Base-by-base conservation (phyloP, 2,329 filamentous ascomycete species). In the Ophiostoma populinum region DNA sequence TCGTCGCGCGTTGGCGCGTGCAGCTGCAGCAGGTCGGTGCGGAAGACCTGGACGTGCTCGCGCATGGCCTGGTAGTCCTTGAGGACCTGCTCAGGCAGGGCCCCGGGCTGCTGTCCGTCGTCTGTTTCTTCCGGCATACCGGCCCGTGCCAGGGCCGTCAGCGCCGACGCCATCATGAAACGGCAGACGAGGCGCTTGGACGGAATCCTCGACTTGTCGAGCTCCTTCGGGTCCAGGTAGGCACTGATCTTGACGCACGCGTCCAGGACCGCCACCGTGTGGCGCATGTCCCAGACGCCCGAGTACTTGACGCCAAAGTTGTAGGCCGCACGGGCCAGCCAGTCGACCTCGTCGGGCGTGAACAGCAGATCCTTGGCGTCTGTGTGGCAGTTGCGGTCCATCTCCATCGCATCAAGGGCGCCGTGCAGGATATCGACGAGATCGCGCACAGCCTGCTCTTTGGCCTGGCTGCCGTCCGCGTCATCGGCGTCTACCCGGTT, bases 271-370 rank as follows among this genome's bases (percentile, higher is more conserved):
- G 67, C 59, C 4, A 75, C 49, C 0, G 76, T 58, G 32, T 62
- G 53, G 6, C 52, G 49, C 1, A 74, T 59, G 17, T 65, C 51
- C 62, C 77, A 75, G 1, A 39, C 43, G 3, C 66, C 58, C 2
- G 63, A 61, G 43, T 75, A 61, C 40, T 73, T 70, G 5, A 87
- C 54, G 0, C 74, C 75, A 6, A 85, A 52, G 44, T 90, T 92
- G 57, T 92, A 92, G 1, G 78, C 67, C 42, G 80, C 87, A 42
- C 75, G 75, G 24, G 75, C 77, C 50, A 92, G 86, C 83, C 83
- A 92, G 44, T 86, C 67, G 4, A 92, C 59, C 46, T 93, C 83
- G 3, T 61, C 51, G 1, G 63, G 39, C 1, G 65, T 68, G 47
- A 85, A 83, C 41, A 55, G 67, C 21, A 55, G 52, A 7, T 57